These are phyloP conservation scores for Cladosporium oxysporum DNA, from an alignment of 2,329 filamentous ascomycete species.

Conservation along the genomic window DNA sequence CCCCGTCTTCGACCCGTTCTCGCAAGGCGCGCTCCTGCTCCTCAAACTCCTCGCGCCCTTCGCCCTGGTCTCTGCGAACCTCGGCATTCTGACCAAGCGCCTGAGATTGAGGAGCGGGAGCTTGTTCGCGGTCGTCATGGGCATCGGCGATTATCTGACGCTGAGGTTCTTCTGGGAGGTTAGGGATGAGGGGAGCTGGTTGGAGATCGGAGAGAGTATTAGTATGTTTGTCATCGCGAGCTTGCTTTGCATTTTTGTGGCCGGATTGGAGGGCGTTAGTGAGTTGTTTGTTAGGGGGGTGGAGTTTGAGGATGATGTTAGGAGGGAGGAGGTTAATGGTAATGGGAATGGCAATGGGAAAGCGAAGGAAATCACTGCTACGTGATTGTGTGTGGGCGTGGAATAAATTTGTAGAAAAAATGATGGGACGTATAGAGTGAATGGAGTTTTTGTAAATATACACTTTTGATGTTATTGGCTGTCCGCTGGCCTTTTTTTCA, in stretches of 20 bases:
- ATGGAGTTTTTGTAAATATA: too few relatives aligned
- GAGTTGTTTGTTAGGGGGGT: slow-evolving; percentile 80
- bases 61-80: slow-evolving; percentile 83
- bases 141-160: slow-evolving; percentile 85
- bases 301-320: slow-evolving; percentile 54
- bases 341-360: background rate
- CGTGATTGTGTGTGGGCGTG: background rate
- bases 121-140: slow-evolving; percentile 93
- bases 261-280: slow-evolving; percentile 80
- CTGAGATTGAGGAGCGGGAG: slow-evolving; percentile 84
- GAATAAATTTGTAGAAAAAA: too few relatives aligned
- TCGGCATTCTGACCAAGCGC: slow-evolving; percentile 86
- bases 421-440: too few relatives aligned
- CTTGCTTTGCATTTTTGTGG: slow-evolving; percentile 85
- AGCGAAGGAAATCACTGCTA: background rate
- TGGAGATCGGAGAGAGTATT: slow-evolving; percentile 96
- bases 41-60: slow-evolving; percentile 94
- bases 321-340: background rate
- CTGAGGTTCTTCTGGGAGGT: slow-evolving; percentile 98
- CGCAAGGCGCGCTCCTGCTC: slow-evolving; percentile 81
- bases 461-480: too few relatives aligned
- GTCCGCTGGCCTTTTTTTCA: too few relatives aligned
- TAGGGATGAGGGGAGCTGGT: slow-evolving; percentile 92
- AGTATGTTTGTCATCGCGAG: slow-evolving; percentile 95
- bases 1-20: slow-evolving; percentile 91